Conservation (phyloP, 1,139 yeast genomes). For the Candida mesenterica region DNA sequence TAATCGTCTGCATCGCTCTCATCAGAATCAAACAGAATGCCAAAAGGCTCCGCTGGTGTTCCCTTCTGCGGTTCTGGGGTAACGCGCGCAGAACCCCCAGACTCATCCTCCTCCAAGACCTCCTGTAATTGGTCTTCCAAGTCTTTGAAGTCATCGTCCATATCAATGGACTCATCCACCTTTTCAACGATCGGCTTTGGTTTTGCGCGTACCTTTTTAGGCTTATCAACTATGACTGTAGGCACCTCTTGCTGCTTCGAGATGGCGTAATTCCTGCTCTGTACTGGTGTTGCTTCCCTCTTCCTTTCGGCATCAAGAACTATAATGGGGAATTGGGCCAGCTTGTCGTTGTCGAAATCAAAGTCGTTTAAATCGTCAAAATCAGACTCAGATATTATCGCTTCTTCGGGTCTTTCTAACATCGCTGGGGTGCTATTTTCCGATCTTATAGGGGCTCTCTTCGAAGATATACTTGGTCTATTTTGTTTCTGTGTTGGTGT, state of each 20-base stretch:
- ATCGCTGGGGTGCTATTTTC: constrained; percentile 13
- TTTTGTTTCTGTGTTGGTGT: constrained; percentile 1
- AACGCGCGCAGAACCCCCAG: constrained; percentile 1
- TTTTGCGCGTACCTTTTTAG: constrained; percentile 1
- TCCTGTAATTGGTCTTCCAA: constrained; percentile 46
- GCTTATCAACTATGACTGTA: not conserved
- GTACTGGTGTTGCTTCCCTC: not conserved
- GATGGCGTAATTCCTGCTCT: too few species aligned
- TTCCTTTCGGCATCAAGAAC: not conserved
- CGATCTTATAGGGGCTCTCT: constrained; percentile 15
- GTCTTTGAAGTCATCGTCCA: constrained; percentile 45
- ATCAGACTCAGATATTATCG: constrained; percentile 35
- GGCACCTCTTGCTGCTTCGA: constrained; percentile 4
- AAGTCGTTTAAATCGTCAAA: constrained; percentile 35
- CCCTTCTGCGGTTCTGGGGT: constrained; percentile 4
- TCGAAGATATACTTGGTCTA: constrained; percentile 11
- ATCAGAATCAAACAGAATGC: constrained; percentile 18
- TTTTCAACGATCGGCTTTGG: constrained; percentile 13
- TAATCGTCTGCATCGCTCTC: constrained; percentile 32
- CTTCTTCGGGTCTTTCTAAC: constrained; percentile 21
- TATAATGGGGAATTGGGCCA: constrained; percentile 13
- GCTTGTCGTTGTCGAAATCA: constrained; percentile 13
- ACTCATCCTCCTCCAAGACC: constrained; percentile 33
- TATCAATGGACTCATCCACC: constrained; percentile 18
- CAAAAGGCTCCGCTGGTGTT: constrained; percentile 1